Evolutionary conservation across 352 stramenopile genomes (phyloP).

Genomic region (Peronospora tabacina): DNA sequence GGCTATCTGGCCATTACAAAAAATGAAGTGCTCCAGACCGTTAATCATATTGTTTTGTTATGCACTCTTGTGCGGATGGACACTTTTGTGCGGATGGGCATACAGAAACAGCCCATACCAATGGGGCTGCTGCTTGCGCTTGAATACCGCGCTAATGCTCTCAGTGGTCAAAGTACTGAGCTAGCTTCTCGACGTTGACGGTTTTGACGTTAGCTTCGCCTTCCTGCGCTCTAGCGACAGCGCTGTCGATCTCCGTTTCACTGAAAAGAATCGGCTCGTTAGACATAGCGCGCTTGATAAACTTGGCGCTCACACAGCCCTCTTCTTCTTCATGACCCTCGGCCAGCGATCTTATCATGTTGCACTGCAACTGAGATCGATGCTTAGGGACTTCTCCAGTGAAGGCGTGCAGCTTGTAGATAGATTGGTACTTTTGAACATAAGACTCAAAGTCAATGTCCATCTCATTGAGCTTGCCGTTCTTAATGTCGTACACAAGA

Average conservation of each 20-base stretch:
- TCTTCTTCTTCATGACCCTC: conserved; percentile 57
- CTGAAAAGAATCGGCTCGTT: conserved; percentile 79
- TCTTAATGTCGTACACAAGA: conserved; percentile 79
- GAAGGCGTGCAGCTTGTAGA: conserved; percentile 81
- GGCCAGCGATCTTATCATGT: conserved; percentile 59
- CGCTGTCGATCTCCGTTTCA: conserved; percentile 52
- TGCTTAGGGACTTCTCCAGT: conserved; percentile 35
- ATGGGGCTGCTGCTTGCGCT: background rate
- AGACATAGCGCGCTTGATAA: conserved; percentile 54
- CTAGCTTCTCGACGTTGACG: conserved; percentile 56
- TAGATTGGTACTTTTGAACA: conserved; percentile 65
- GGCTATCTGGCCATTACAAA: conserved; percentile 13
- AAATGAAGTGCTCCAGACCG: conserved; percentile 6
- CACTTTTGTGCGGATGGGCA: background rate
- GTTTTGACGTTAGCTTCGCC: conserved; percentile 24
- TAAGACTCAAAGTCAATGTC: conserved; percentile 80
- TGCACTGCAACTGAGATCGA: conserved; percentile 58
- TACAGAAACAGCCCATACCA: background rate
- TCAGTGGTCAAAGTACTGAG: conserved; percentile 57
- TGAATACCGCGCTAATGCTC: background rate
- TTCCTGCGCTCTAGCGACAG: conserved; percentile 43
- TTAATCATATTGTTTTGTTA: conserved; percentile 21
- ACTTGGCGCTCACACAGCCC: conserved; percentile 46
- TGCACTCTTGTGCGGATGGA: conserved; percentile 3
- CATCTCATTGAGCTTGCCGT: conserved; percentile 77